Evolutionary conservation across 139 green algal genomes (phyloP).

Genomic region (Picocystis salinarum): DNA sequence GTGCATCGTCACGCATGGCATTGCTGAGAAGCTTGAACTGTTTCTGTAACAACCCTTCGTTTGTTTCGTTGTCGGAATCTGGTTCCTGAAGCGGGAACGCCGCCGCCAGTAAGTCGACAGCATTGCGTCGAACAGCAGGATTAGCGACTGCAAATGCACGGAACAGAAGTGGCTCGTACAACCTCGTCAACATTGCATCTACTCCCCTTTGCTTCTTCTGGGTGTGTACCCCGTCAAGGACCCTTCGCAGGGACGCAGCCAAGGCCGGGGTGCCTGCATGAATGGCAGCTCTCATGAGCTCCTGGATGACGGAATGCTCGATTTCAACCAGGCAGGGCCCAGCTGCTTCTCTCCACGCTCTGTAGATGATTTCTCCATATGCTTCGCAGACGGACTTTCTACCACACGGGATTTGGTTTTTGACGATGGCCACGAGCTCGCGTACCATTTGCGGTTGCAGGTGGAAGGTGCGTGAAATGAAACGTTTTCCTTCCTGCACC

Average conservation of each 20-base stretch:
- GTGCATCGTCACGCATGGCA: conserved; percentile 34
- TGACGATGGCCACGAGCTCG: conserved; percentile 46
- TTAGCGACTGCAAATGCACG: conserved; percentile 40
- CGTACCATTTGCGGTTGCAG: conserved; percentile 36
- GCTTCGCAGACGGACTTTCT: conserved; percentile 42
- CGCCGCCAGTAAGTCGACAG: conserved; percentile 42
- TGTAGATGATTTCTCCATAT: conserved; percentile 56
- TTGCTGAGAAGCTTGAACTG: conserved; percentile 29
- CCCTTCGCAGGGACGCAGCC: conserved; percentile 24
- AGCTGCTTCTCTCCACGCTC: conserved; percentile 37
- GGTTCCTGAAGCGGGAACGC: conserved; percentile 49
- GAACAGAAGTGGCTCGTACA: conserved; percentile 66
- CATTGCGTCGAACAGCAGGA: conserved; percentile 43
- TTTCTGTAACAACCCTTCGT: conserved; percentile 32
- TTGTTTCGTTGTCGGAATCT: conserved; percentile 20
- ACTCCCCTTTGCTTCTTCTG: conserved; percentile 29
- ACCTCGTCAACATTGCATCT: conserved; percentile 44
- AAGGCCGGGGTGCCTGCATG: conserved; percentile 30
- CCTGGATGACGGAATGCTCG: conserved; percentile 37
- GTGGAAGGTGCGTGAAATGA: conserved; percentile 41
- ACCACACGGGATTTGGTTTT: conserved; percentile 49
- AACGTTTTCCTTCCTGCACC: conserved; percentile 37
- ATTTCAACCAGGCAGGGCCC: conserved; percentile 32
- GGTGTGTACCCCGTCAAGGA: conserved; percentile 36
- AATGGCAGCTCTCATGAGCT: conserved; percentile 38